These are phyloP conservation scores for Globisporangium mamillatum DNA, from an alignment of 352 stramenopile genomes.

Conservation along the genomic window DNA sequence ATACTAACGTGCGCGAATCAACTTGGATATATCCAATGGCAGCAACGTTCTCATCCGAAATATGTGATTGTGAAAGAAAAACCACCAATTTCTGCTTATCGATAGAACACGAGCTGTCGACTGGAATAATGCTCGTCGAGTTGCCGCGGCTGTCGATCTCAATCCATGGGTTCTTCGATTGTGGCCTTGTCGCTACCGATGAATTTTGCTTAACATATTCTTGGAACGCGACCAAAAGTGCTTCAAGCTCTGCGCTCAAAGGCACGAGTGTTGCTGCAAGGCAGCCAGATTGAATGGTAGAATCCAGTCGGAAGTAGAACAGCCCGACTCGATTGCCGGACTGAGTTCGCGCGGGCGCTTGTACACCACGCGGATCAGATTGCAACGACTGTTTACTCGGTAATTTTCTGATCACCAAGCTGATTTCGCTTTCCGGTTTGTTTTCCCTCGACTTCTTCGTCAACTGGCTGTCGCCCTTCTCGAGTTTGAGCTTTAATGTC, in stretches of 20 bases:
- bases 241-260: not conserved
- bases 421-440: conserved; percentile 1
- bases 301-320: conserved; percentile 8
- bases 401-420: not conserved
- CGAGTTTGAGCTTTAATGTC: conserved; percentile 9
- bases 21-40: conserved; percentile 1
- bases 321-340: not conserved
- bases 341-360: not conserved
- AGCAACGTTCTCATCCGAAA: not conserved
- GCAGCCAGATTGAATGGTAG: not conserved
- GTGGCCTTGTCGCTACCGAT: not conserved
- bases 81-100: conserved; percentile 7
- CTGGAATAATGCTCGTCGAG: not conserved
- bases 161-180: not conserved
- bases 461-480: not conserved
- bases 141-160: not conserved
- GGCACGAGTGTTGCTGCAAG: not conserved
- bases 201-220: not conserved
- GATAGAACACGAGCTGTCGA: not conserved
- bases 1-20: not conserved
- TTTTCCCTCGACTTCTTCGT: conserved; percentile 7
- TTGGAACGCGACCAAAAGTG: not conserved
- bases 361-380: not conserved
- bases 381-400: not conserved
- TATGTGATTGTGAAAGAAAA: not conserved